phyloP scores from a whole-genome alignment of 164 flowering plant species.

The Nelumbo lutea region DNA sequence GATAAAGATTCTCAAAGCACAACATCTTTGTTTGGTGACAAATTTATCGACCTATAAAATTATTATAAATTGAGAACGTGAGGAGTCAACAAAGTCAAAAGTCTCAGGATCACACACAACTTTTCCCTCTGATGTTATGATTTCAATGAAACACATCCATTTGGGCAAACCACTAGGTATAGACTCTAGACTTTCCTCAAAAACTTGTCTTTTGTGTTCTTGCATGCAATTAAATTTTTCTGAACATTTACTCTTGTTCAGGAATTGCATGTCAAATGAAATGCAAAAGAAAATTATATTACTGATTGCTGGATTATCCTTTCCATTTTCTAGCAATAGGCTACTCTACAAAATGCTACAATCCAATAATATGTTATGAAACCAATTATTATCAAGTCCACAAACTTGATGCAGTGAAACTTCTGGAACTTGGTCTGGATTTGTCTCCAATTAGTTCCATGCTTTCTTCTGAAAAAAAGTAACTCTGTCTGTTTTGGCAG shows the following conservation, averaged over 20 bases:
- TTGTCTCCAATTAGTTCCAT: background rate
- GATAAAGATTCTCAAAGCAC: too few relatives aligned
- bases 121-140: too few relatives aligned
- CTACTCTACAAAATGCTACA: background rate
- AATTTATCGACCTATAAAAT: too few relatives aligned
- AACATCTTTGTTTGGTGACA: too few relatives aligned
- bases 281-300: background rate
- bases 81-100: too few relatives aligned
- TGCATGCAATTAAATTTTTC: background rate
- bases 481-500: constrained; percentile 25
- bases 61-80: too few relatives aligned
- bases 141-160: background rate
- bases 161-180: background rate
- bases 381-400: background rate
- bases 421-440: background rate
- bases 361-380: background rate
- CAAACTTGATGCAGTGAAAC: background rate
- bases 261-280: background rate
- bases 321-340: background rate
- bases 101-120: too few relatives aligned
- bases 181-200: too few relatives aligned
- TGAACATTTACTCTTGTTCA: background rate
- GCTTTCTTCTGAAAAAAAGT: background rate
- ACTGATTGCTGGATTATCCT: background rate
- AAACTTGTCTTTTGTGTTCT: background rate